Conservation (phyloP, 163 green algal species). For the Volvox carteri region DNA sequence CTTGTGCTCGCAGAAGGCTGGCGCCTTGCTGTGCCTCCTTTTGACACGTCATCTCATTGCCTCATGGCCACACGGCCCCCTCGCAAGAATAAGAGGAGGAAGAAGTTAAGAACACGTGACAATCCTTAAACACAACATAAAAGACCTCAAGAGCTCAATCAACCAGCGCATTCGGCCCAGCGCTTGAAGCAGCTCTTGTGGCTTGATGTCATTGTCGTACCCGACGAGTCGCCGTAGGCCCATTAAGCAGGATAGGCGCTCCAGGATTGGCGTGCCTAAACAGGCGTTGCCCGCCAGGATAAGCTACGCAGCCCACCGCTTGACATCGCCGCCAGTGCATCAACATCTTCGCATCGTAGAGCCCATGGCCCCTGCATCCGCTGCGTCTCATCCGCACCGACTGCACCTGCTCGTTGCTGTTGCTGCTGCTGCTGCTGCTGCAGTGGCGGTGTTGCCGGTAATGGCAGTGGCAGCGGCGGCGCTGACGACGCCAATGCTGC, state of each 20-base stretch:
- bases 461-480: neutral
- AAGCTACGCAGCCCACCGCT: constrained; percentile 6
- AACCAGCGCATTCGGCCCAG: neutral
- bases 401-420: neutral
- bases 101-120: too few species aligned
- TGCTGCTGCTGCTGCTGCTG: constrained; percentile 13
- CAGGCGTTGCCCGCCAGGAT: neutral
- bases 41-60: too few species aligned
- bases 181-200: neutral
- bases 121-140: too few species aligned
- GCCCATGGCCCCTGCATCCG: neutral
- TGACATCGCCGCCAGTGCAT: neutral
- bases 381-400: too few species aligned
- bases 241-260: neutral
- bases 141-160: too few species aligned
- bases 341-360: neutral
- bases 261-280: neutral
- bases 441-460: neutral
- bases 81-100: too few species aligned
- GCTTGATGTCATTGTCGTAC: neutral
- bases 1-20: too few species aligned
- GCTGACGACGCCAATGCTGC: too few species aligned
- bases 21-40: too few species aligned
- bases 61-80: too few species aligned
- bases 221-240: neutral